Evolutionary conservation across 345 rosid genomes (phyloP), one percentile per base, ranked within the genome.

Genomic region (Corchorus olitorius): DNA sequence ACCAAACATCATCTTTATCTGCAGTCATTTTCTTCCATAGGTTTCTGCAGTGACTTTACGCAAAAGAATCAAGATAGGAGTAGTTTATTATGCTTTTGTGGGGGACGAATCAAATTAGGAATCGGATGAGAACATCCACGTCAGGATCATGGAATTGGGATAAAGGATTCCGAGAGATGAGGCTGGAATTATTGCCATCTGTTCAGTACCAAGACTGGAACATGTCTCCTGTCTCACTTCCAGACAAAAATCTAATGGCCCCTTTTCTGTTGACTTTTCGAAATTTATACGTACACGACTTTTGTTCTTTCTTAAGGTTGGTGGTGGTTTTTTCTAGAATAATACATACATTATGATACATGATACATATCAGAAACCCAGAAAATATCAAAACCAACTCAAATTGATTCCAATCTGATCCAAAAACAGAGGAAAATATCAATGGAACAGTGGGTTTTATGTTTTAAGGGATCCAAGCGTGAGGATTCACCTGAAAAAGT

Each of bases 1-100:
- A 27, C 35, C 73, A 49, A 69, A 15, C 13, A 6, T 33, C 70
- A 50, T 69, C 58, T 69, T 27, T 69, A n/a, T 50, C 73, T 49
- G 33, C 20, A 16, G 58, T 69, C 43, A 16, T 33, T 27, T 69
- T 17, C 73, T 66, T 46, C 53, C 71, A 22, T 19, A 20, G 11
- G n/a, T 43, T 41, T n/a, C 33, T 65, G 33, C 15, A 61, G 7
- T 60, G 8, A 27, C 65, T 8, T 5, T 27, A 60, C 2, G 65
- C 43, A 61, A 14, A 27, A 3, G 33, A 11, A 27, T 27, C 27
- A 27, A 27, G 43, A 39, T 39, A 2, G 3, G 5, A 39, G 41
- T 2, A 39, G 6, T 39, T 33, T 33, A 33, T 4, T 22, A 10
- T 27, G 39, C 12, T 22, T 11, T 43, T 12, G 3, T 3, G 43